These are phyloP conservation scores for Pseudogymnoascus sp. DNA, from an alignment of 2,329 filamentous ascomycete species.

Conservation along the genomic window DNA sequence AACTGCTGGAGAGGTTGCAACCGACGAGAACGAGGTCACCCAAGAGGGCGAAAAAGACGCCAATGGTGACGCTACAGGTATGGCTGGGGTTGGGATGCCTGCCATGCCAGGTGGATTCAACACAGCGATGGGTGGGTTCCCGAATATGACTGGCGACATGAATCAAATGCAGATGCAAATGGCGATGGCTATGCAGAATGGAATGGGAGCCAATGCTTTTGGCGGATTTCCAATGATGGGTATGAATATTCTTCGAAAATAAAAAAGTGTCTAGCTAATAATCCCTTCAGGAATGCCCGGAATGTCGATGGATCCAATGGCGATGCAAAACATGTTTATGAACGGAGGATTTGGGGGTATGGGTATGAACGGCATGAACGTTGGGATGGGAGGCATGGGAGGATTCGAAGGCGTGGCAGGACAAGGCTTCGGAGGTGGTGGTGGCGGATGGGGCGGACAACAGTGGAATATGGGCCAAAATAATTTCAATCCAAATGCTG, in stretches of 20 bases:
- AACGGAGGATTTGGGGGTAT: slow-evolving; percentile 69
- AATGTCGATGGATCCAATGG: slow-evolving; percentile 77
- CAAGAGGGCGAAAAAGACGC: slow-evolving; percentile 12
- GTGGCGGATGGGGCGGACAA: slow-evolving; percentile 73
- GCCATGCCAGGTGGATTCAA: slow-evolving; percentile 37
- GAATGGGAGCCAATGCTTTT: slow-evolving; percentile 48
- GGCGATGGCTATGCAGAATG: slow-evolving; percentile 70
- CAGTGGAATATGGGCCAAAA: slow-evolving; percentile 74
- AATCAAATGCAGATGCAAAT: slow-evolving; percentile 77
- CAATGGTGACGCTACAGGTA: slow-evolving; percentile 16
- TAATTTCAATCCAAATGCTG: slow-evolving; percentile 83
- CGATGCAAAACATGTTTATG: slow-evolving; percentile 70
- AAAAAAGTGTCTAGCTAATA: slow-evolving; percentile 16
- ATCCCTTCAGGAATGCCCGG: slow-evolving; percentile 57
- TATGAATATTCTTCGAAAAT: slow-evolving; percentile 41
- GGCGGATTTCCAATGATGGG: slow-evolving; percentile 73
- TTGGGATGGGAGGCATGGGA: slow-evolving; percentile 56
- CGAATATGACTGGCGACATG: slow-evolving; percentile 49
- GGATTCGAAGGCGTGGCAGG: slow-evolving; percentile 56
- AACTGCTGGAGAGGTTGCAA: slow-evolving; percentile 16
- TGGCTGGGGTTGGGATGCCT: slow-evolving; percentile 16
- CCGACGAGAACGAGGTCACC: slow-evolving; percentile 14
- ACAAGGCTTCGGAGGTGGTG: slow-evolving; percentile 43
- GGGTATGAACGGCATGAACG: slow-evolving; percentile 72
- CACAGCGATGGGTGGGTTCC: slow-evolving; percentile 27